Percentiles rank a stretch among this genome's conserved stretches.
These are phyloP conservation scores for Fusarium subglutinans DNA, from an alignment of 2,329 filamentous ascomycete species.

Conservation along the genomic window DNA sequence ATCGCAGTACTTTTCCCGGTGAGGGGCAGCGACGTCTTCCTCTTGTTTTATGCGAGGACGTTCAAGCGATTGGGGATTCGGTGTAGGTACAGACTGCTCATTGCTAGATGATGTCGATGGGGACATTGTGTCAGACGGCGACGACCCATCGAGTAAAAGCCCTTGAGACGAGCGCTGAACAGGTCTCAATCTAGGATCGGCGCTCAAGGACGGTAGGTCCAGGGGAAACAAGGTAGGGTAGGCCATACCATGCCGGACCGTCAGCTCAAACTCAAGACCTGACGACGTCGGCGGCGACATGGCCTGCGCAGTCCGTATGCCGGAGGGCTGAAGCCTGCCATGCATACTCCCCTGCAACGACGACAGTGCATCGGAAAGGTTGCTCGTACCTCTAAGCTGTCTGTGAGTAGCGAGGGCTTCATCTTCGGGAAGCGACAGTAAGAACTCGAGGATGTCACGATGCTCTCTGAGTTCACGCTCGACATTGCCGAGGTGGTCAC, in stretches of 20 bases:
- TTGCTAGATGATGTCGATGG: constrained; percentile 11
- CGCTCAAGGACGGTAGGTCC: constrained; percentile 6
- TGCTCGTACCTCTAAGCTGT: not conserved
- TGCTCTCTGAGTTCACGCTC: constrained; percentile 23
- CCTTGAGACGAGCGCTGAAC: not conserved
- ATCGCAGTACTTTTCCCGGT: not conserved
- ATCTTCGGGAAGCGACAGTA: constrained; percentile 10
- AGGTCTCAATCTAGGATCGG: constrained; percentile 4
- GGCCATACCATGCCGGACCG: constrained; percentile 16
- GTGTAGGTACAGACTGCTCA: constrained; percentile 10
- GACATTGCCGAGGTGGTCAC: constrained; percentile 17
- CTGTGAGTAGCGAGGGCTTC: constrained; percentile 10
- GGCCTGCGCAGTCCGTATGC: constrained; percentile 7
- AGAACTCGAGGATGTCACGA: constrained; percentile 15
- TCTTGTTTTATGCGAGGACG: not conserved
- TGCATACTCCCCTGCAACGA: constrained; percentile 24
- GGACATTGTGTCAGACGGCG: constrained; percentile 19
- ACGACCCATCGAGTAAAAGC: not conserved
- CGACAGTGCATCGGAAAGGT: constrained; percentile 4
- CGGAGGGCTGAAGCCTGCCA: constrained; percentile 19
- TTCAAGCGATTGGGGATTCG: not conserved
- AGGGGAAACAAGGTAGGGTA: constrained; percentile 28
- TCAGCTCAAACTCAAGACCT: constrained; percentile 34
- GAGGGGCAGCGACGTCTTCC: not conserved
- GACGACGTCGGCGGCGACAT: constrained; percentile 26